These are phyloP conservation scores for Annulohypoxylon truncatum DNA, from an alignment of 2,329 filamentous ascomycete genomes.

Conservation along the genomic window DNA sequence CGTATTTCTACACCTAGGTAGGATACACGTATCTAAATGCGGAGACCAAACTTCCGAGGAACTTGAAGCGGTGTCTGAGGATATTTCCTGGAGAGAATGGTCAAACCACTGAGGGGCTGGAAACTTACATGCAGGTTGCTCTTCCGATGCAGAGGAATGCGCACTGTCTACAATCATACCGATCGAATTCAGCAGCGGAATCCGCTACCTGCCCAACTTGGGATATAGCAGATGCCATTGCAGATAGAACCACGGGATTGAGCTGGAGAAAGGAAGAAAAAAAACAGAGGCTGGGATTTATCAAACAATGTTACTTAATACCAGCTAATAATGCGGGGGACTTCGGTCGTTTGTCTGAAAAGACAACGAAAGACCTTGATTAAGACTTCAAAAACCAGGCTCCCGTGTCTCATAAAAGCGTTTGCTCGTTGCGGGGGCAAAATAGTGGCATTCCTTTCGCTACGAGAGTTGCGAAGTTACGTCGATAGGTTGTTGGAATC, in stretches of 20 bases:
- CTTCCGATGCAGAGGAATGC: constrained; percentile 2
- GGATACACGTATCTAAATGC: constrained; percentile 1
- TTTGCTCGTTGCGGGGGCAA: constrained; percentile 31
- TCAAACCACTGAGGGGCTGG: constrained; percentile 4
- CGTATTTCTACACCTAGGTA: not conserved
- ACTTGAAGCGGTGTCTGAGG: not conserved
- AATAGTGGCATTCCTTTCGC: constrained; percentile 26
- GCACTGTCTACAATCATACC: constrained; percentile 17
- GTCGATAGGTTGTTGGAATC: constrained; percentile 1
- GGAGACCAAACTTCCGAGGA: constrained; percentile 10
- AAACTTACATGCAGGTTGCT: constrained; percentile 7
- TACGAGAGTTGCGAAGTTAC: not conserved
- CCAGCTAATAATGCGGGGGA: constrained; percentile 21
- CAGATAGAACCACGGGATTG: constrained; percentile 4
- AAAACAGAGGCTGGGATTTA: constrained; percentile 29
- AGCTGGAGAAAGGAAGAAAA: not conserved
- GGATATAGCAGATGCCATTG: constrained; percentile 7
- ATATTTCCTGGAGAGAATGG: not conserved
- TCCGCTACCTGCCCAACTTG: constrained; percentile 5
- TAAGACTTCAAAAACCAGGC: constrained; percentile 1
- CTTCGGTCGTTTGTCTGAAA: constrained; percentile 13
- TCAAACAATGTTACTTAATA: constrained; percentile 25
- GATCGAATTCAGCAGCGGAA: not conserved
- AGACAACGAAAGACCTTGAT: constrained; percentile 14
- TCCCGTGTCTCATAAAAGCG: constrained; percentile 20